Evolutionary conservation across 129 eudicot species (phyloP), one percentile per base, ranked within the genome.

Genomic region (Apium graveolens): DNA sequence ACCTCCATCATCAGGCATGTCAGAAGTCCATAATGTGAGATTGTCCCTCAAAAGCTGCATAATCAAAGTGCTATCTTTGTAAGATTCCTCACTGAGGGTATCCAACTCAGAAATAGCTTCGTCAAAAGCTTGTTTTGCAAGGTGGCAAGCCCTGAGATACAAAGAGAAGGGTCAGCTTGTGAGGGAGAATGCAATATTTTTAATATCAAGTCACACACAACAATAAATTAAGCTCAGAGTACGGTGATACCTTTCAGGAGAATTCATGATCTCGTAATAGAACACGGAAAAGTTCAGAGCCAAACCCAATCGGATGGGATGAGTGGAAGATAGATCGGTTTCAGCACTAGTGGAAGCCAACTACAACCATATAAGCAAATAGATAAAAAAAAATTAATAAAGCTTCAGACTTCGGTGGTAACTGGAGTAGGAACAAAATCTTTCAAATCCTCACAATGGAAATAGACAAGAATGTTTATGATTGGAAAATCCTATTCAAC

Each of bases 11-110:
- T 85, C 89, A 48, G 87, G 81, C 39, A 88, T 83, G 81, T 88
- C 92, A 73, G 92, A 83, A 76, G 92, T 88, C 92, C 92, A 88
- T 76, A 88, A 77, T 16, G 92, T 88, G 73, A 88, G 92, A 74
- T 88, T 88, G 82, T 88, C 92, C 87, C 92, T 88, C 72, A 88
- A 82, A 74, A 88, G 92, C 78, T 88, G 92, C 92, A 88, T 83
- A 45, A 88, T 88, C 76, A 88, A 80, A 80, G 92, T 88, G 86
- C 92, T 86, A 68, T 88, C 92, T 46, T 88, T 88, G 84, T 88
- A 88, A 37, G 89, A 85, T 37, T 88, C 92, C 79, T 88, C 92
- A 74, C 86, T 85, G 39, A 88, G 85, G 80, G 82, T 62, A 76
- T 88, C 92, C 72, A 88, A 81, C 82, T 88, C 92, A 21, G 92